Evolutionary conservation across 2,329 filamentous ascomycete species (phyloP).

Genomic region (Diaporthe helianthi): DNA sequence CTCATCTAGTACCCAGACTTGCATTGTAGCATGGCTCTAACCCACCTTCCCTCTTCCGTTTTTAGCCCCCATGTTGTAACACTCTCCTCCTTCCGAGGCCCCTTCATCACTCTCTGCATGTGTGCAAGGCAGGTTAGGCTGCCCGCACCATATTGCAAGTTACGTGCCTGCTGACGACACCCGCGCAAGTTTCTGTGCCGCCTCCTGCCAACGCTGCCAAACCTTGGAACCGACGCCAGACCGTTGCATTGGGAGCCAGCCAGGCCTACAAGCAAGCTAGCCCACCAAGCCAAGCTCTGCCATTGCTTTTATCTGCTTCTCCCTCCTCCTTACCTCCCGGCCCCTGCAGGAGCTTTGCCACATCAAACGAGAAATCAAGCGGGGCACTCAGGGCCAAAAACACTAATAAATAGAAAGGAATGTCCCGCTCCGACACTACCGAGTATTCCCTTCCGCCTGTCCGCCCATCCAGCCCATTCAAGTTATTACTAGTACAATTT

Average conservation of each 20-base stretch:
- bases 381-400: neutral
- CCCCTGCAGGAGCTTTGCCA: slow-evolving; percentile 18
- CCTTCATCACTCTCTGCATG: no score
- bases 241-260: slow-evolving; percentile 18
- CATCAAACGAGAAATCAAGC: slow-evolving; percentile 7
- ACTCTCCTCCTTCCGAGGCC: neutral
- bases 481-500: no score
- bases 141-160: no score
- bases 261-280: neutral
- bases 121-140: no score
- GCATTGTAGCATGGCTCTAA: neutral
- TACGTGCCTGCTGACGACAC: neutral
- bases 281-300: neutral
- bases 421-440: slow-evolving; percentile 16
- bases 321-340: neutral
- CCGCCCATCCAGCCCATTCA: slow-evolving; percentile 1
- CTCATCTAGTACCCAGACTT: slow-evolving; percentile 1
- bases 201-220: slow-evolving; percentile 13
- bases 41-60: neutral
- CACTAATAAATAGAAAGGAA: slow-evolving; percentile 11
- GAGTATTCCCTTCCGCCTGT: no score
- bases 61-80: slow-evolving; percentile 21
- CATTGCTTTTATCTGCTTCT: neutral
- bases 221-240: slow-evolving; percentile 8
- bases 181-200: slow-evolving; percentile 9